Percentiles rank a stretch among this genome's conserved stretches.
Conservation (phyloP, 2,329 filamentous ascomycete species). For the Ploettnerulaceae sp. region DNA sequence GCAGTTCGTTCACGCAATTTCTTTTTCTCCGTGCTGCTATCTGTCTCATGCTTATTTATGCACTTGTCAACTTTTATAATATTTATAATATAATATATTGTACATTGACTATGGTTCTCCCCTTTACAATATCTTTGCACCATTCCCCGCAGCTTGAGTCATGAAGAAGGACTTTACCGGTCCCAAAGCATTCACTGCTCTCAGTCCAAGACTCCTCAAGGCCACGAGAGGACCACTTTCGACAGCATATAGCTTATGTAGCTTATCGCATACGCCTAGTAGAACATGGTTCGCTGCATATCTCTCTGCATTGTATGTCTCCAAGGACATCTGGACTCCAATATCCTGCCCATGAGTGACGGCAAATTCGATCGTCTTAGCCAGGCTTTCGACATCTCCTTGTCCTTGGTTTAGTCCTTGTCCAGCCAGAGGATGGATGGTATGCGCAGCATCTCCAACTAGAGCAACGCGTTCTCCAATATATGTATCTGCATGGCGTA, state of each 20-base stretch:
- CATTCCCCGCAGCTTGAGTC: slow-evolving; percentile 60
- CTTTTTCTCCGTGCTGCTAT: slow-evolving; percentile 6
- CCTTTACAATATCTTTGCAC: slow-evolving; percentile 40
- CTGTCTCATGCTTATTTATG: slow-evolving; percentile 5
- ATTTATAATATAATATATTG: slow-evolving; percentile 11
- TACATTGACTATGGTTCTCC: background rate
- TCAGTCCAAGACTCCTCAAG: slow-evolving; percentile 70
- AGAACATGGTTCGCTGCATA: slow-evolving; percentile 79
- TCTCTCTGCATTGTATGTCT: slow-evolving; percentile 74
- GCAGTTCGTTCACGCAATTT: background rate
- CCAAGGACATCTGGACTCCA: slow-evolving; percentile 71
- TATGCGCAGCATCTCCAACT: slow-evolving; percentile 92
- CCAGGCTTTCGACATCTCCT: slow-evolving; percentile 77
- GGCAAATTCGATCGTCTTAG: slow-evolving; percentile 68
- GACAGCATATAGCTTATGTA: slow-evolving; percentile 88
- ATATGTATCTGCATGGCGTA: slow-evolving; percentile 93
- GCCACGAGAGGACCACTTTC: slow-evolving; percentile 75
- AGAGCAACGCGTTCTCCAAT: slow-evolving; percentile 85
- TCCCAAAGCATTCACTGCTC: slow-evolving; percentile 67
- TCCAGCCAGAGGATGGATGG: slow-evolving; percentile 87
- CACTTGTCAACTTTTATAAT: slow-evolving; percentile 2
- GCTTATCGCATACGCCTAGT: slow-evolving; percentile 77
- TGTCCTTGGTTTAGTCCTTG: slow-evolving; percentile 94
- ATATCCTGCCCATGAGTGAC: slow-evolving; percentile 83
- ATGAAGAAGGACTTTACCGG: slow-evolving; percentile 83